Conservation (phyloP, 805 yeast species). For the Myxozyma kluyveri region DNA sequence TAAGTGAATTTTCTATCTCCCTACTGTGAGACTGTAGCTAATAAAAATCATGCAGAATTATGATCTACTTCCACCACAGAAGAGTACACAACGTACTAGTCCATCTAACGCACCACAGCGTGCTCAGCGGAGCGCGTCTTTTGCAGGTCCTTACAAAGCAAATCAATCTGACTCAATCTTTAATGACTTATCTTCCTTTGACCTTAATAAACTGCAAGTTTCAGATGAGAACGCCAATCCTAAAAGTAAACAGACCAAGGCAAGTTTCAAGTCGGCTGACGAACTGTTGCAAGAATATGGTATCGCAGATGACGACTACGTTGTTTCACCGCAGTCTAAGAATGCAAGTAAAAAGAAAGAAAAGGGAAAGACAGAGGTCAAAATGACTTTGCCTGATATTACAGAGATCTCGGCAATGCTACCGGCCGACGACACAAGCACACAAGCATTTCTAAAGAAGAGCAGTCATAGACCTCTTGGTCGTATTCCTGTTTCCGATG, state of each 20-base stretch:
- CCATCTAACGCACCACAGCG: neutral
- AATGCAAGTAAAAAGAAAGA: too few relatives aligned
- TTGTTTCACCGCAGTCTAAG: too few relatives aligned
- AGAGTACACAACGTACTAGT: neutral
- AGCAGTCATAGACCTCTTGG: slow-evolving; percentile 15
- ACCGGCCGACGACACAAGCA: slow-evolving; percentile 8
- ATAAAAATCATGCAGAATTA: neutral
- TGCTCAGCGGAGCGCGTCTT: neutral
- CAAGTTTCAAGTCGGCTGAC: neutral
- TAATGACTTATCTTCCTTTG: neutral
- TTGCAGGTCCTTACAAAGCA: too few relatives aligned
- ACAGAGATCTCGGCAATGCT: slow-evolving; percentile 26
- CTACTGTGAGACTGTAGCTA: neutral
- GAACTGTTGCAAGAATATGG: neutral
- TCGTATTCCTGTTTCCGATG: slow-evolving; percentile 27
- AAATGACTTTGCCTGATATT: slow-evolving; percentile 19
- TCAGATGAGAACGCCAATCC: neutral
- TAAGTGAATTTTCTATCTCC: neutral
- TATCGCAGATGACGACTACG: neutral
- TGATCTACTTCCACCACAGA: neutral
- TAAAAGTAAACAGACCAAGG: neutral
- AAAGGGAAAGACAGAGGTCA: neutral
- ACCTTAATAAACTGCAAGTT: neutral
- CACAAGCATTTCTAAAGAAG: neutral
- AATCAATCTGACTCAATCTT: neutral